These are phyloP conservation scores for Tubosaeta sp. DNA, from an alignment of 768 basidiomycete genomes.

Conservation along the genomic window DNA sequence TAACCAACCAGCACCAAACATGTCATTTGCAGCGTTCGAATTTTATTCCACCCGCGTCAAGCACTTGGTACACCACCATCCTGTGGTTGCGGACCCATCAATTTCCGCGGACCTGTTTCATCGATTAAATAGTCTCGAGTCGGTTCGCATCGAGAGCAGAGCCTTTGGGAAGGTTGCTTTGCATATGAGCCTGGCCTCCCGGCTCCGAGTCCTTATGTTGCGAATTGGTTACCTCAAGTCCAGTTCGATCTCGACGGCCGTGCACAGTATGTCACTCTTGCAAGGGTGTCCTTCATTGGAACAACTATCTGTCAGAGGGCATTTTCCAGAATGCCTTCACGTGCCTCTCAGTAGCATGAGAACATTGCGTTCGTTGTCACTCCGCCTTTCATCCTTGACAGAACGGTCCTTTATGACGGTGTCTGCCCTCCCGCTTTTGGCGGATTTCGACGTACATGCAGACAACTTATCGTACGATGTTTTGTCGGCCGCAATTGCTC, in stretches of 20 bases:
- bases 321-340: constrained; percentile 27
- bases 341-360: constrained; percentile 30
- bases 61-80: constrained; percentile 21
- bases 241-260: constrained; percentile 22
- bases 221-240: constrained; percentile 26
- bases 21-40: constrained; percentile 6
- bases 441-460: constrained; percentile 43
- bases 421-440: constrained; percentile 35
- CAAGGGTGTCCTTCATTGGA: constrained; percentile 29
- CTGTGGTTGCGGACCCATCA: constrained; percentile 5
- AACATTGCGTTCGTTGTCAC: constrained; percentile 34
- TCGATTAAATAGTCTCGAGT: constrained; percentile 15
- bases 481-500: constrained; percentile 5
- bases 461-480: constrained; percentile 32
- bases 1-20: neutral
- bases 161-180: constrained; percentile 11
- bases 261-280: constrained; percentile 20
- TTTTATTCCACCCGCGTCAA: constrained; percentile 25
- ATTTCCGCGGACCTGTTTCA: constrained; percentile 3
- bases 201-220: constrained; percentile 34
- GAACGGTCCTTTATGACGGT: constrained; percentile 35
- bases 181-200: constrained; percentile 31
- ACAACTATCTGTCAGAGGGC: constrained; percentile 39
- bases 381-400: constrained; percentile 40
- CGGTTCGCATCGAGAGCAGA: constrained; percentile 16